Base-by-base conservation (phyloP, 805 yeast genomes). In the Kazachstania bromeliacearum region DNA sequence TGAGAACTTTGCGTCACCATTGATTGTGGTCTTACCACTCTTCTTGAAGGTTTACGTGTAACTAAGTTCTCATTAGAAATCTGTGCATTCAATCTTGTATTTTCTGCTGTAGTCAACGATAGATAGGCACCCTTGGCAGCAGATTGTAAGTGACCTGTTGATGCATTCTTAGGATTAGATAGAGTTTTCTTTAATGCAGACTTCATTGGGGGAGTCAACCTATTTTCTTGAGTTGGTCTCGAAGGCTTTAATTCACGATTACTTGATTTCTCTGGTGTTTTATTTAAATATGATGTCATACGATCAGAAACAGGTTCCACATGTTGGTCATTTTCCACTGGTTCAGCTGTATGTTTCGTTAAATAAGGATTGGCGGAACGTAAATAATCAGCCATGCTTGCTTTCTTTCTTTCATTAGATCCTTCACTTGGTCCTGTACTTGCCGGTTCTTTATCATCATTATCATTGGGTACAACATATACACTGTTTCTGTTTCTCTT, bases 81-180 rank as follows among this genome's bases (percentile, higher is more conserved):
- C 41, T 71, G 70, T 1, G 89, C 80, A 57, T 82, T 82, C 38
- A 79, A 52, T 40, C 87, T 67, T 0, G 92, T 82, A 54, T 82
- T 82, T 50, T 81, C 87, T 1, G 88, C 88, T 0, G 92, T 82
- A 1, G 88, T 70, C 36, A 79, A 57, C 0, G 84, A 76, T 30
- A 79, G 51, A 47, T 79, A 79, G 0, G 83, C 85, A 40, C 69
- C 71, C 19, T 71, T 71, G 0, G 84, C 83, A 2, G 80, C 66
- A 4, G 63, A 53, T 12, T 35, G 30, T 7, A 43, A 19, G 20
- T 45, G 41, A 4, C 38, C 28, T 9, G 59, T 41, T 34, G 55
- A 33, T 27, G 38, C 27, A 23, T 42, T 36, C 31, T 39, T 33
- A 38, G 38, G 28, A 20, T 41, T 47, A 10, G 57, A 45, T 4